Base-by-base conservation (phyloP, 306 rosid genomes). In the Cyclanthera cordifolia region DNA sequence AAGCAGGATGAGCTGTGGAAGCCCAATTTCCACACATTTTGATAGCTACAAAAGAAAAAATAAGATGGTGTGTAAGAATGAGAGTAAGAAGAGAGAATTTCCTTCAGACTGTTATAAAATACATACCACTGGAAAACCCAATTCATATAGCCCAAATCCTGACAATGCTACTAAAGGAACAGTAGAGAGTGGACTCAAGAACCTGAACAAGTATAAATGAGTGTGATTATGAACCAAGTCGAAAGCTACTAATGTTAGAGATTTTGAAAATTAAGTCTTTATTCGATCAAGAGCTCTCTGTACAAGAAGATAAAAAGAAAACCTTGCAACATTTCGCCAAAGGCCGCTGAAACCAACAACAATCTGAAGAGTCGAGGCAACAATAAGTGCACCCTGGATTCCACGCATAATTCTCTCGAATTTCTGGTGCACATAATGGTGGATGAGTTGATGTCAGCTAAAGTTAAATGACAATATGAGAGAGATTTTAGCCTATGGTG, bases 301-400 rank as follows among this genome's bases (percentile, higher is more conserved):
- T 58, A 21, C 23, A 48, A 72, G 54, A 53, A 23, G 61, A 34
- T 8, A 16, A 64, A 47, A 47, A 25, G 63, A 63, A 77, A 76
- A 91, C 97, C 97, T 89, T 20, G 90, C 95, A 50, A 92, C 87
- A 78, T 89, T 92, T 64, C 98, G 95, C 98, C 98, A 92, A 64
- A 92, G 93, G 74, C 98, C 98, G 67, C 98, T 92, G 75, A 92
- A 92, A 20, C 98, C 98, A n/a, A 92, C n/a, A 58, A 92, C 98
- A 72, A 89, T 92, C 81, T 92, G 98, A 53, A 92, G 85, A 67
- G 90, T 85, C n/a, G 98, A 92, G 73, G 98, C 95, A 67, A 92
- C 91, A 79, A 92, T 89, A 20, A 92, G 98, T 8, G 98, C 93
- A 67, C 98, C 98, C 78, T 92, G 98, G 28, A 88, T 92, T 72